phyloP scores from a whole-genome alignment of 345 rosid genomes.

The Eucalyptus decipiens region DNA sequence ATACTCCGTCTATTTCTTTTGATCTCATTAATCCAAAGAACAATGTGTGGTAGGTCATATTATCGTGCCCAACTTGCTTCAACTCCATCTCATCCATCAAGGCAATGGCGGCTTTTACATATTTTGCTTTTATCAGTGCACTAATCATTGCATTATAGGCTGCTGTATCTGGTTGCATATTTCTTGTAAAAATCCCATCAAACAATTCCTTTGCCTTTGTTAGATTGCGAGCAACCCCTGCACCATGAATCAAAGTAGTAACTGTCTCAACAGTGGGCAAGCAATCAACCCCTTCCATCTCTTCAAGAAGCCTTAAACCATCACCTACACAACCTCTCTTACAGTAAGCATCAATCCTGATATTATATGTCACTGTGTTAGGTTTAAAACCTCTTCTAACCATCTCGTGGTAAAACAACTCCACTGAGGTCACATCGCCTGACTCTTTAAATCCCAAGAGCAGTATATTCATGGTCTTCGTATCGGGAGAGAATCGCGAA shows the following conservation, averaged over 20 bases:
- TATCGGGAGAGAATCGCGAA: constrained; percentile 38
- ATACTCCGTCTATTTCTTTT: constrained; percentile 35
- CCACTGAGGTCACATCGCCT: constrained; percentile 62
- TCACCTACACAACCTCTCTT: constrained; percentile 65
- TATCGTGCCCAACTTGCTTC: constrained; percentile 37
- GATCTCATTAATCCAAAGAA: constrained; percentile 60
- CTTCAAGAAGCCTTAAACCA: constrained; percentile 63
- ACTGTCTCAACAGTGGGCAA: neutral
- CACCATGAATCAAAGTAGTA: no score
- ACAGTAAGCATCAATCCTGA: constrained; percentile 77
- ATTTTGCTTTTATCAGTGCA: constrained; percentile 31
- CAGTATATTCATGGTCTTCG: constrained; percentile 74
- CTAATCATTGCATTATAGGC: constrained; percentile 78
- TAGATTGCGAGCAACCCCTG: no score
- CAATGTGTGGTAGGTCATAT: constrained; percentile 56
- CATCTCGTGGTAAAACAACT: constrained; percentile 79
- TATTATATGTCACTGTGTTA: constrained; percentile 32
- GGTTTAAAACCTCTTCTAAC: constrained; percentile 61
- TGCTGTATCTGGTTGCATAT: constrained; percentile 42
- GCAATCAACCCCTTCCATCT: constrained; percentile 42
- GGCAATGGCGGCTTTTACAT: constrained; percentile 35
- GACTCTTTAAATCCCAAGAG: constrained; percentile 79
- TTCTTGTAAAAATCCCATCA: no score
- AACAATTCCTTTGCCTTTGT: no score
- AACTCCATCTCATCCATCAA: constrained; percentile 75